Conservation (phyloP, 148 eudicot species). For the Nyssa sinensis region DNA sequence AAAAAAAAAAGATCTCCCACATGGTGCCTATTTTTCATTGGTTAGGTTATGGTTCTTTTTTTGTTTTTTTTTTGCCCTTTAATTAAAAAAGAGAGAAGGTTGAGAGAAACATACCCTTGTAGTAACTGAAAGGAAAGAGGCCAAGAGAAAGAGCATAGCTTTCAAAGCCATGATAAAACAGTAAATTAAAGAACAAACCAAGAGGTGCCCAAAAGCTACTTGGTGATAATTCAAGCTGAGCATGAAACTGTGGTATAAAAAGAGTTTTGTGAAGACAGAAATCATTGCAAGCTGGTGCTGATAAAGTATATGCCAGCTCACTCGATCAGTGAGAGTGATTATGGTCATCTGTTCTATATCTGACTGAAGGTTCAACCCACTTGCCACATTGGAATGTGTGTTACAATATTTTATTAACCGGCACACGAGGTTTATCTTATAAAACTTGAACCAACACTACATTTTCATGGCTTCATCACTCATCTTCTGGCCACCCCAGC, state of each 20-base stretch:
- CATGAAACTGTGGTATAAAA: neutral
- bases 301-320: neutral
- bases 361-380: neutral
- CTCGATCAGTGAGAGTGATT: neutral
- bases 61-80: too few species aligned
- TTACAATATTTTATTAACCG: neutral
- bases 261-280: neutral
- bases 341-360: neutral
- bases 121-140: conserved; percentile 17
- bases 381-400: neutral
- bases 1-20: neutral
- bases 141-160: conserved; percentile 13
- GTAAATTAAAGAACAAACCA: neutral
- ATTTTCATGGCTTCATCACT: neutral
- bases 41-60: neutral
- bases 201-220: neutral
- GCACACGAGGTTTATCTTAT: too few species aligned
- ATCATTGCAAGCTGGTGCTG: neutral
- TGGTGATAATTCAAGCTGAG: neutral
- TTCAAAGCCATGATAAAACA: conserved; percentile 14
- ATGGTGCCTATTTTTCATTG: neutral
- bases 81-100: neutral
- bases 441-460: neutral
- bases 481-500: neutral
- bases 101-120: conserved; percentile 11